Base-by-base conservation (phyloP, 805 yeast genomes). In the Groenewaldozyma salmanticensis region DNA sequence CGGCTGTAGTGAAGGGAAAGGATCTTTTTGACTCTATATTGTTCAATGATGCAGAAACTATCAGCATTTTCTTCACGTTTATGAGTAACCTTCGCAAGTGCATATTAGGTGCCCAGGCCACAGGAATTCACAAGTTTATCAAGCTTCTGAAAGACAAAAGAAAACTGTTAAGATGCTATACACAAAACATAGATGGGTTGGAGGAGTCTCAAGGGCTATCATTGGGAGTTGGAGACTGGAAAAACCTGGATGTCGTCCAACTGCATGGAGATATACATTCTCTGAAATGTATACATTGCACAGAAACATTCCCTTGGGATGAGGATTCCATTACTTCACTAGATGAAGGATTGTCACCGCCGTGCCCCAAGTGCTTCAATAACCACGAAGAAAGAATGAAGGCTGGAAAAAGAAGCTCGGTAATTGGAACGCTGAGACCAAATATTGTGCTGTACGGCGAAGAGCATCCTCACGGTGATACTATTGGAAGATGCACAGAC, bases 381-480 rank as follows among this genome's bases (percentile, higher is more conserved):
- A 66, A 67, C 29, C 78, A 72, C 46, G 65, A 71, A 41, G 72
- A 72, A 37, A 66, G 95, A 36, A 63, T 71, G 11, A 67, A 65
- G 42, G 60, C 67, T 15, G 97, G 97, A 3, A 87, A 87, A 59
- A 62, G 98, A 42, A 16, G 17, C 4, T 75, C 82, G 1, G 80
- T 84, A 0, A 74, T 80, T 4, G 98, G 98, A 0, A 61, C 75
- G 20, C 63, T 92, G 34, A 70, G 96, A 42, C 98, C 98, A 4
- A 81, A 81, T 52, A 87, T 90, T 43, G 95, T 90, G 1, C 67
- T 90, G 18, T 90, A 90, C 58, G 96, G 96, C 1, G 97, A 90
- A 56, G 79, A 87, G 52, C 97, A 90, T 60, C 96, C 96, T 1
- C 75, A 77, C 47, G 77, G 87, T 4, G 95, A 85, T 46, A 62